These are phyloP conservation scores for Solanum sejunctum DNA, from an alignment of 257 asterid species.

Conservation along the genomic window DNA sequence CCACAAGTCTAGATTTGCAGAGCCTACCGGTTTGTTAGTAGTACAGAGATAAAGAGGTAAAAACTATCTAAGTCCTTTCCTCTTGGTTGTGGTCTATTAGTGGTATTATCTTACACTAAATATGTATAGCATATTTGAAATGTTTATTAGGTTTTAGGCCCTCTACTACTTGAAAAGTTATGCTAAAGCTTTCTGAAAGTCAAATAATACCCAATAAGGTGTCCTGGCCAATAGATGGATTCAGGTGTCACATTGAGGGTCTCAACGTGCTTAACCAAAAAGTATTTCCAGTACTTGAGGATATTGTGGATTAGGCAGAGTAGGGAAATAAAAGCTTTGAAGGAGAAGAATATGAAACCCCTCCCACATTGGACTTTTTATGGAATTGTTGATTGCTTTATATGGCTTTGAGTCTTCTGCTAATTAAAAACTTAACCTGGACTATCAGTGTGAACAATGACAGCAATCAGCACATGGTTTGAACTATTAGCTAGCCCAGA, in stretches of 20 bases:
- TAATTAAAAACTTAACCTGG: neutral
- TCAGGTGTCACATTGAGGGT: neutral
- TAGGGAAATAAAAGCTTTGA: neutral
- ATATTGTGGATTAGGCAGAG: neutral
- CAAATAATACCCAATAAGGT: neutral
- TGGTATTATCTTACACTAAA: neutral
- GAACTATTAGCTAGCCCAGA: neutral
- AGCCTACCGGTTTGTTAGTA: neutral
- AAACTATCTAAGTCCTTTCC: neutral
- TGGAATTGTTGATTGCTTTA: neutral
- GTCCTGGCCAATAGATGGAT: neutral
- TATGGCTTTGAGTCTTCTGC: neutral
- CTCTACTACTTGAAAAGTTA: neutral
- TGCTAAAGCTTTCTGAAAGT: neutral
- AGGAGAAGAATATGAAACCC: neutral
- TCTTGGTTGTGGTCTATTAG: neutral
- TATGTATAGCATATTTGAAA: neutral
- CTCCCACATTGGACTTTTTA: neutral
- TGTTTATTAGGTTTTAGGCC: neutral
- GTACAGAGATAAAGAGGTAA: neutral
- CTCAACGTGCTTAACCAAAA: neutral
- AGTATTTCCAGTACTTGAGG: neutral
- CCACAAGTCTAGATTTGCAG: neutral
- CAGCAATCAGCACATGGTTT: neutral
- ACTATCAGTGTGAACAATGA: neutral